A percentile compares a stretch with the other conserved stretches of the same genome.
Evolutionary conservation across 2,329 filamentous ascomycete genomes (phyloP).

Genomic region (Akanthomyces uredinophilus): DNA sequence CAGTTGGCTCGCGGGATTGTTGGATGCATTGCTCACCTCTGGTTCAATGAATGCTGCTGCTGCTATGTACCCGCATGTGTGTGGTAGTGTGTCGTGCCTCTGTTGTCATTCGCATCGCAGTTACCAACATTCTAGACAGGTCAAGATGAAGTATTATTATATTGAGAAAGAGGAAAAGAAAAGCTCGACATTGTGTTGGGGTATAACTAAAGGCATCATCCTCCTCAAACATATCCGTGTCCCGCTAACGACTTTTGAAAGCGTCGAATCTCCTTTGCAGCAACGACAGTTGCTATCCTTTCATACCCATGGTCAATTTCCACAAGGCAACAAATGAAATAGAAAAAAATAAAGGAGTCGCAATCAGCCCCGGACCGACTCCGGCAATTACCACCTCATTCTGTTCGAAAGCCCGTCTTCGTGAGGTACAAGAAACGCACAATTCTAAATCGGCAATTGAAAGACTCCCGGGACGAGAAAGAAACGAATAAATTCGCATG

Average conservation of each 20-base stretch:
- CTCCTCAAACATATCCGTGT: slow-evolving; percentile 6
- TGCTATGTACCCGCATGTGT: no score
- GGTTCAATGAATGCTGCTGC: no score
- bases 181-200: slow-evolving; percentile 15
- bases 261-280: neutral
- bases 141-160: neutral
- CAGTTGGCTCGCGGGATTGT: no score
- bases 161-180: neutral
- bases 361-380: neutral
- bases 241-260: neutral
- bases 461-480: neutral
- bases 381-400: slow-evolving; percentile 6
- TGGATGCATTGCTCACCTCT: no score
- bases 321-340: slow-evolving; percentile 9
- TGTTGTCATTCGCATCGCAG: no score
- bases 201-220: slow-evolving; percentile 20
- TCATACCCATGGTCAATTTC: slow-evolving; percentile 8
- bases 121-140: no score
- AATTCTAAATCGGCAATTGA: slow-evolving; percentile 18
- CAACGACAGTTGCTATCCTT: neutral
- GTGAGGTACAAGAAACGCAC: slow-evolving; percentile 18
- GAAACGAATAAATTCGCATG: neutral
- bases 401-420: slow-evolving; percentile 1
- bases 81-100: no score
- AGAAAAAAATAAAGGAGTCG: neutral